Evolutionary conservation across 331 rosid genomes (phyloP), one percentile per base, ranked within the genome.

Genomic region (Rhamnella rubrinervis): DNA sequence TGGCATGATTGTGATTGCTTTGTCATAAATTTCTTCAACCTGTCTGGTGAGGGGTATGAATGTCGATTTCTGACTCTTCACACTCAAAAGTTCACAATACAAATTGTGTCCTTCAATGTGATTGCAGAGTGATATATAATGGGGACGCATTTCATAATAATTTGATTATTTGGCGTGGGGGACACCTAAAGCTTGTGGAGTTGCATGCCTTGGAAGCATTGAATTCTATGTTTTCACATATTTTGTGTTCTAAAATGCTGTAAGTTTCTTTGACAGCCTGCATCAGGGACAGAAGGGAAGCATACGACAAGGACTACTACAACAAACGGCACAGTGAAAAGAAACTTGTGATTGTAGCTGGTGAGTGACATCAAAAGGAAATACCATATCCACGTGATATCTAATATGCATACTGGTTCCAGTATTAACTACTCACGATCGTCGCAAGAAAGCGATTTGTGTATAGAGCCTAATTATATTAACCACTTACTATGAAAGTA

Each of bases 221-320:
- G 23, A 52, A n/a, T 25, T 55, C 53, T 51, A 4, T 47, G 11
- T 50, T 61, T 38, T 9, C 58, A 25, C 51, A 40, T 40, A 46
- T 23, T 62, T 62, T 10, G 28, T 44, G 69, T 50, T 25, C 61
- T 60, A 55, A 53, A 41, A 35, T 55, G 47, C 28, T 55, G 15
- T 12, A 0, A 71, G 63, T 68, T 44, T 72, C 57, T 31, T 55
- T 80, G 65, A 68, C 86, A 93, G 98, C 89, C 61, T 93, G 98
- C 71, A 82, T 87, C 40, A 85, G 80, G 76, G 73, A 86, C 72
- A 83, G 93, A 51, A 78, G 5, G 70, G 87, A 84, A 75, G 92
- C 83, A 57, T 85, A 81, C 68, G 97, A 96, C 35, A 71, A 44
- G 53, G 88, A 85, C 47, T 93, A 96, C 91, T 55, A 75, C 56